These are phyloP conservation scores for Rhododendron ovatum DNA, from an alignment of 148 eudicot species.

Conservation along the genomic window DNA sequence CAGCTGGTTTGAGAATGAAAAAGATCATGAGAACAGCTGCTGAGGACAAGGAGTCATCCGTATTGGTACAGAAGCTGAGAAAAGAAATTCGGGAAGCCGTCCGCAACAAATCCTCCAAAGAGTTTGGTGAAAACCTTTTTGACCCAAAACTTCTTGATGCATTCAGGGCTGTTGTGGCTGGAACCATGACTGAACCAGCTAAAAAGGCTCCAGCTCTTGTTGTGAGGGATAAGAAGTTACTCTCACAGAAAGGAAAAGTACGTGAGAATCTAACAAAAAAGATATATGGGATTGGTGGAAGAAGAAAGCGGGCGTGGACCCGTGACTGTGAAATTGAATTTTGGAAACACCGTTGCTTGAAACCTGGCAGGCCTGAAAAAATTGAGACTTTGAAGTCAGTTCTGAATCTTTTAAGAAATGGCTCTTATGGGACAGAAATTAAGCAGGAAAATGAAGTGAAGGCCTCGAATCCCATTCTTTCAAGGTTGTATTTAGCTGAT, in stretches of 20 bases:
- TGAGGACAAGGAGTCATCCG: constrained; percentile 65
- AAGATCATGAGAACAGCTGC: constrained; percentile 74
- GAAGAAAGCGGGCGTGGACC: constrained; percentile 68
- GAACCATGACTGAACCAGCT: constrained; percentile 47
- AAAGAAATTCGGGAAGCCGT: constrained; percentile 81
- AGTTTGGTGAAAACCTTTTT: constrained; percentile 48
- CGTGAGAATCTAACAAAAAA: constrained; percentile 89
- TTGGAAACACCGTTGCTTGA: constrained; percentile 86
- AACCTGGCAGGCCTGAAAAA: constrained; percentile 64
- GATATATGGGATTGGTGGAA: constrained; percentile 79
- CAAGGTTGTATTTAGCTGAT: constrained; percentile 91
- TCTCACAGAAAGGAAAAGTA: constrained; percentile 77
- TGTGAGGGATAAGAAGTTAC: constrained; percentile 59
- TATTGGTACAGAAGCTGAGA: constrained; percentile 65
- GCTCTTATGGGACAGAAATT: constrained; percentile 28
- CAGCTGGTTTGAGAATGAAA: constrained; percentile 67
- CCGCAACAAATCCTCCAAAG: constrained; percentile 56
- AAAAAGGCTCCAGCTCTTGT: constrained; percentile 44
- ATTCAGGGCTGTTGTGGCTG: constrained; percentile 77
- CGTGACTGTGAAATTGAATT: constrained; percentile 94
- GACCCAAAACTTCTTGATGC: constrained; percentile 87
- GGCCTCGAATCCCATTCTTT: constrained; percentile 59
- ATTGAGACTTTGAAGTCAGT: constrained; percentile 76
- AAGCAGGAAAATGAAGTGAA: constrained; percentile 33
- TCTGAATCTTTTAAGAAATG: constrained; percentile 57